Percentiles rank a stretch among this genome's conserved stretches.
Evolutionary conservation across 2,329 filamentous ascomycete species (phyloP).

Genomic region (Lachnellula subtilissima): DNA sequence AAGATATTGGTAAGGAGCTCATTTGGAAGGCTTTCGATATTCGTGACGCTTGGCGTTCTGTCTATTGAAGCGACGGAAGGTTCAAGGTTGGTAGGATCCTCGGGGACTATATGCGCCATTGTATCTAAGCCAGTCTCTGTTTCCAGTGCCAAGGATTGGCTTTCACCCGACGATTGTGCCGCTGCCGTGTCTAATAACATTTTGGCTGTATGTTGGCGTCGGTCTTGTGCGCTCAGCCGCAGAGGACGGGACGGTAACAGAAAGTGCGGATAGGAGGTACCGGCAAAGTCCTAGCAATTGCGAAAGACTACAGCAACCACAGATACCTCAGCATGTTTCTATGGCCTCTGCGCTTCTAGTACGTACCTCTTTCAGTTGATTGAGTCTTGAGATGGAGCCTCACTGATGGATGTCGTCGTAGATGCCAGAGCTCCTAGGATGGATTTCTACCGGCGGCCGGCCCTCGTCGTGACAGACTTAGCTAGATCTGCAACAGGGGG

Average conservation of each 20-base stretch:
- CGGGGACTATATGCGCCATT: not conserved
- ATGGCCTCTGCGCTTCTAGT: not conserved
- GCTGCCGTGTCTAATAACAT: not conserved
- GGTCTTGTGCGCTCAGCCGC: not conserved
- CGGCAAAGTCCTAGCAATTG: too few species aligned
- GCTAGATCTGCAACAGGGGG: too few species aligned
- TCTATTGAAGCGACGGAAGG: not conserved
- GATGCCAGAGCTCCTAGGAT: not conserved
- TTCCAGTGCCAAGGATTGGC: too few species aligned
- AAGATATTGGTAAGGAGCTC: conserved; percentile 58
- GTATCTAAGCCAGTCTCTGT: too few species aligned
- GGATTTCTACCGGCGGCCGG: not conserved
- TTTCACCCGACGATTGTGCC: not conserved
- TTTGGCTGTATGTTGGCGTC: not conserved
- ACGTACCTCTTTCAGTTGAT: not conserved
- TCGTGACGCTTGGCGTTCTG: not conserved
- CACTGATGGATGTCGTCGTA: not conserved
- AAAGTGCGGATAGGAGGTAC: not conserved
- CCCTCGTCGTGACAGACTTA: not conserved
- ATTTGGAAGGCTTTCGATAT: conserved; percentile 45
- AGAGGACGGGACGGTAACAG: not conserved
- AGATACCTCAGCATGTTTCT: not conserved
- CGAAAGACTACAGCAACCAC: not conserved
- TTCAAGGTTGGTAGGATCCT: not conserved
- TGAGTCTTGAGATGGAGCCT: not conserved